Percentiles rank a stretch among this genome's conserved stretches.
phyloP scores from a whole-genome alignment of 176 grass and related monocot species.

The Paspalum notatum region DNA sequence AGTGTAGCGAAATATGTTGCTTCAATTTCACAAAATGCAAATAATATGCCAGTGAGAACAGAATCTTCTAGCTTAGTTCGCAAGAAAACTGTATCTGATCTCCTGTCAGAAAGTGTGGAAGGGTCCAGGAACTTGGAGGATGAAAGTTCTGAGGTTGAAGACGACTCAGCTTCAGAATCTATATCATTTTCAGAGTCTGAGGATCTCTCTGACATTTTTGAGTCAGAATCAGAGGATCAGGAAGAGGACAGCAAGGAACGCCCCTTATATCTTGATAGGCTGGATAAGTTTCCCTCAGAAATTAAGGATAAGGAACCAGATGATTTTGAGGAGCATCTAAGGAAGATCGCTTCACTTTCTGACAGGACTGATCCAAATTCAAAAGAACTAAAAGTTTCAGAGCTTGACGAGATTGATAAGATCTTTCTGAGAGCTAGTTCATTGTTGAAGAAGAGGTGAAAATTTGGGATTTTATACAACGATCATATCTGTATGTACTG shows the following conservation, averaged over 20 bases:
- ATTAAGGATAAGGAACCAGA: conserved; percentile 55
- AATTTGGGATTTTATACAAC: conserved; percentile 1
- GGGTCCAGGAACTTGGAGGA: conserved; percentile 38
- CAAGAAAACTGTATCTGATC: conserved; percentile 45
- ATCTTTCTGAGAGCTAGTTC: conserved; percentile 97
- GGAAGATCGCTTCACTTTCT: conserved; percentile 73
- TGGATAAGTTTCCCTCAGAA: conserved; percentile 78
- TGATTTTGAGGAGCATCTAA: conserved; percentile 90
- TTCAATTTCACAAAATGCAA: conserved; percentile 40
- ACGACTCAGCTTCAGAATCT: conserved; percentile 62
- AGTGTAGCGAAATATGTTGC: conserved; percentile 15
- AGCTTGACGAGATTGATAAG: conserved; percentile 93
- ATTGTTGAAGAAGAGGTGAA: conserved; percentile 81
- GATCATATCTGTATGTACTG: not conserved
- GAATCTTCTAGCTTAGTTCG: conserved; percentile 13
- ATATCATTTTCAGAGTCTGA: conserved; percentile 67
- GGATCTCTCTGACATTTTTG: conserved; percentile 90
- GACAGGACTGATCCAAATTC: conserved; percentile 56
- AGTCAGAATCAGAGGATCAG: conserved; percentile 80
- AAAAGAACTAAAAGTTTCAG: conserved; percentile 74
- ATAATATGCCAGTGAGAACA: conserved; percentile 22
- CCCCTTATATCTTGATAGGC: conserved; percentile 67
- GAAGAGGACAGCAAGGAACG: conserved; percentile 47
- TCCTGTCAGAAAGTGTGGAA: conserved; percentile 48
- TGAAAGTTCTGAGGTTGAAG: conserved; percentile 49